Evolutionary conservation across 208 protist genomes (phyloP).

Genomic region (Crithidia sp.): DNA sequence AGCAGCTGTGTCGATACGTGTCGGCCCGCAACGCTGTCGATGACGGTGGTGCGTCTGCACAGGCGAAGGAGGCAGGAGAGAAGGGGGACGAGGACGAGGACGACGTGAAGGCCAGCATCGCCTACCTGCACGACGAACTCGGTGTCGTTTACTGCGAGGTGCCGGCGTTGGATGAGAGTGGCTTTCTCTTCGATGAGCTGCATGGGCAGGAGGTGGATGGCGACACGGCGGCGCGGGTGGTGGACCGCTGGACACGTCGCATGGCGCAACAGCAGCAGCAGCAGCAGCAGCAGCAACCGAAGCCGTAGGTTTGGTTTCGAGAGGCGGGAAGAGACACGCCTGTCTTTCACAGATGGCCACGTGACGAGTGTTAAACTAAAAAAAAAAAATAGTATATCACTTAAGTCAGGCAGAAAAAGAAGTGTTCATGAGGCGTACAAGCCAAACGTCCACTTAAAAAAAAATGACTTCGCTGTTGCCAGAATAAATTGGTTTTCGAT

Average conservation of each 20-base stretch:
- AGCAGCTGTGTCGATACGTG: slow-evolving; percentile 35
- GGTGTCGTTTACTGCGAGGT: slow-evolving; percentile 77
- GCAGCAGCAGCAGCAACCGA: slow-evolving; percentile 1
- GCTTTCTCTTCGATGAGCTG: slow-evolving; percentile 65
- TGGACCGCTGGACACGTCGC: slow-evolving; percentile 61
- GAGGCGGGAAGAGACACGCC: too few relatives aligned
- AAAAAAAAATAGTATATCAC: too few relatives aligned
- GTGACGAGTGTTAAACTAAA: too few relatives aligned
- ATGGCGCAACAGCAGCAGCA: slow-evolving; percentile 13
- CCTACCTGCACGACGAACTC: slow-evolving; percentile 34
- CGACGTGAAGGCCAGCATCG: slow-evolving; percentile 9
- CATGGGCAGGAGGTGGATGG: slow-evolving; percentile 49
- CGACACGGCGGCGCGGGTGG: slow-evolving; percentile 48
- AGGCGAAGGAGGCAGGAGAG: too few relatives aligned
- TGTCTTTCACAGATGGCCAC: too few relatives aligned
- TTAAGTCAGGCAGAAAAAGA: not conserved
- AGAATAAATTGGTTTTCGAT: too few relatives aligned
- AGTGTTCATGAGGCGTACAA: not conserved
- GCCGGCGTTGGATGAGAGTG: slow-evolving; percentile 52
- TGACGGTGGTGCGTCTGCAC: too few relatives aligned
- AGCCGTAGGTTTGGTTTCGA: not conserved
- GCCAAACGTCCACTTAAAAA: too few relatives aligned
- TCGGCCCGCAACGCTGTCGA: too few relatives aligned
- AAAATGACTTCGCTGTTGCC: too few relatives aligned
- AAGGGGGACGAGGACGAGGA: slow-evolving; percentile 5